Conservation (phyloP, 139 green algal species). For the Volvox reticuliferus region DNA sequence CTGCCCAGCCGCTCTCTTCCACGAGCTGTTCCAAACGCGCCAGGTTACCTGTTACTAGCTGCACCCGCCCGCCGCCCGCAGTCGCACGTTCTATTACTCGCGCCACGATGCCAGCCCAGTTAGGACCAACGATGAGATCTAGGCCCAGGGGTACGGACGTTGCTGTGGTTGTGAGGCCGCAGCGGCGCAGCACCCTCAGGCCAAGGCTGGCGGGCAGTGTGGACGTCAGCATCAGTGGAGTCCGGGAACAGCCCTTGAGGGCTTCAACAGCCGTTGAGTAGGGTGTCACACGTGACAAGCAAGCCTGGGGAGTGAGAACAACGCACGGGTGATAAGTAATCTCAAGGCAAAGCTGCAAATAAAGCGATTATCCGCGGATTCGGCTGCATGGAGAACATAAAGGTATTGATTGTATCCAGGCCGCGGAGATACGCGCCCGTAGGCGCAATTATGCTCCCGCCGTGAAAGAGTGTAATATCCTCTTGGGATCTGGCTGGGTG, state of each 20-base stretch:
- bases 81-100: neutral
- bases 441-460: too few relatives aligned
- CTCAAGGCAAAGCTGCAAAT: too few relatives aligned
- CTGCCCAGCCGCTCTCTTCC: neutral
- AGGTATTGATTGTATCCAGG: too few relatives aligned
- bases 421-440: too few relatives aligned
- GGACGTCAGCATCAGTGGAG: conserved; percentile 6
- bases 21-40: conserved; percentile 28
- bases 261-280: conserved; percentile 22
- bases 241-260: conserved; percentile 3
- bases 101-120: neutral
- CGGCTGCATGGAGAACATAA: too few relatives aligned
- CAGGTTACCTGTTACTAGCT: conserved; percentile 6
- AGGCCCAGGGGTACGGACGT: neutral
- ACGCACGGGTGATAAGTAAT: too few relatives aligned
- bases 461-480: too few relatives aligned
- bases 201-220: conserved; percentile 18
- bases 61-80: neutral
- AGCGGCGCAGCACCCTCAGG: conserved; percentile 3
- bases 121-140: neutral
- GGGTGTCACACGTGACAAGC: neutral
- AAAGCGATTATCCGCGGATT: too few relatives aligned
- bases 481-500: too few relatives aligned
- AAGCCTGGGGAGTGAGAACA: neutral
- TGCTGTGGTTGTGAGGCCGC: neutral